A percentile compares a stretch with the other conserved stretches of the same genome.
phyloP scores from a whole-genome alignment of 1,284 basidiomycete genomes.

The Albatrellus sp. region DNA sequence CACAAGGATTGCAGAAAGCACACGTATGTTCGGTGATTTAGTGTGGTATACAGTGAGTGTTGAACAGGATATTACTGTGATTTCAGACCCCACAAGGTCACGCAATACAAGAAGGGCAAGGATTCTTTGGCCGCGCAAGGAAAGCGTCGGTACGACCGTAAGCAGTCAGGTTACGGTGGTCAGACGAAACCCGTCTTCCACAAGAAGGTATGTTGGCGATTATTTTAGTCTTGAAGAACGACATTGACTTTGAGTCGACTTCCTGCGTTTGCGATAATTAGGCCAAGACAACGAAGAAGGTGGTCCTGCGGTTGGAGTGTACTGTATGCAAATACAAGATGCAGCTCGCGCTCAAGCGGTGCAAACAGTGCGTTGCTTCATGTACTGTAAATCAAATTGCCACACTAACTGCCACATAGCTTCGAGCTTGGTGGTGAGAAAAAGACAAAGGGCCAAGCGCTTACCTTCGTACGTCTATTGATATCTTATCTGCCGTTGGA shows the following conservation, averaged over 20 bases:
- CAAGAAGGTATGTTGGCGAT: conserved; percentile 86
- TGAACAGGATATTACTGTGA: background rate
- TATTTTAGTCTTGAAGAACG: conserved; percentile 95
- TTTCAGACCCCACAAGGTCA: conserved; percentile 84
- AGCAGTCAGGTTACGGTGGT: conserved; percentile 99
- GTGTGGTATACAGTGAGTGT: too few relatives aligned
- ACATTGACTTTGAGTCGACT: conserved; percentile 11
- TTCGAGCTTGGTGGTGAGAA: conserved; percentile 99
- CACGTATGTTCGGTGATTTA: conserved; percentile 52
- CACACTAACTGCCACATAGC: conserved; percentile 29
- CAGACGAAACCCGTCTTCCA: conserved; percentile 99
- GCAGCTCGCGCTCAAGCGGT: conserved; percentile 92
- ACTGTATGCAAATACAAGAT: conserved; percentile 98
- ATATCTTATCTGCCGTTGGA: conserved; percentile 7
- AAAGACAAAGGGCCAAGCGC: conserved; percentile 96
- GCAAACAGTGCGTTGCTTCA: conserved; percentile 80
- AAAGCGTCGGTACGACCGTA: conserved; percentile 99
- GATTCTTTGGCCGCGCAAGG: conserved; percentile 69
- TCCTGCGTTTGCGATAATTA: conserved; percentile 18
- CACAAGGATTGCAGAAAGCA: conserved; percentile 98
- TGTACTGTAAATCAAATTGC: conserved; percentile 1
- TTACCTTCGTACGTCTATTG: conserved; percentile 67
- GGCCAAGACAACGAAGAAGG: conserved; percentile 99
- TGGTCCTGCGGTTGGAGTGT: conserved; percentile 95
- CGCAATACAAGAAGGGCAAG: conserved; percentile 98